Conservation (phyloP, 495 filamentous ascomycete genomes). For the Penicillium longicatenatum region DNA sequence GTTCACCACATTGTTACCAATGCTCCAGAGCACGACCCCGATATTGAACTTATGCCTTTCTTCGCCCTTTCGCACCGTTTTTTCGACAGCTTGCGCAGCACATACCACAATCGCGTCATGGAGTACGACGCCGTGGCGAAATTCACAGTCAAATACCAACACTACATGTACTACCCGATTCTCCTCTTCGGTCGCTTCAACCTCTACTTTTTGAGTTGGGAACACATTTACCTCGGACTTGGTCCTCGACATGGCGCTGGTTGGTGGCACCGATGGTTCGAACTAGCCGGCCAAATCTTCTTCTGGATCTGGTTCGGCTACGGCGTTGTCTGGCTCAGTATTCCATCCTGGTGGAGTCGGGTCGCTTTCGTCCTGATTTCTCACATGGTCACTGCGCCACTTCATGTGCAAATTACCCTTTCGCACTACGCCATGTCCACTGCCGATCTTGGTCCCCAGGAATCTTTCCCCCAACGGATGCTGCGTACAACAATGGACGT, state of each 20-base stretch:
- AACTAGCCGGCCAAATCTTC: conserved; percentile 72
- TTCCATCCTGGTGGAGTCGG: conserved; percentile 66
- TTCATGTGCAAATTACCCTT: conserved; percentile 89
- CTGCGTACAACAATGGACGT: conserved; percentile 92
- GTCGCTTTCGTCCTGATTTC: conserved; percentile 75
- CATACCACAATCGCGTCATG: conserved; percentile 83
- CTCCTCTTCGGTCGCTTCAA: conserved; percentile 83
- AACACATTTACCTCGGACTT: conserved; percentile 66
- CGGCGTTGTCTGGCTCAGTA: conserved; percentile 65
- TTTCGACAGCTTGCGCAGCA: conserved; percentile 67
- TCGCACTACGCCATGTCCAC: conserved; percentile 95
- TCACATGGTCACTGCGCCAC: conserved; percentile 76
- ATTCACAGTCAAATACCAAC: conserved; percentile 67
- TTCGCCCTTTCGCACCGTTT: conserved; percentile 84
- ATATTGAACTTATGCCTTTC: conserved; percentile 90
- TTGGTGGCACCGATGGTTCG: conserved; percentile 81
- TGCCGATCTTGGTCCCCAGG: conserved; percentile 73
- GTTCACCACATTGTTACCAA: conserved; percentile 95
- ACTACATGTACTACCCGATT: conserved; percentile 76
- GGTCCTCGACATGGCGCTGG: conserved; percentile 75
- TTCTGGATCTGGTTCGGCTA: conserved; percentile 94
- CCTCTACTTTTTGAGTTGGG: conserved; percentile 77
- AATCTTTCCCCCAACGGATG: conserved; percentile 92
- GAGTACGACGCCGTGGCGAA: conserved; percentile 71
- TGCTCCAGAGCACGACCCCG: conserved; percentile 87